Conservation (phyloP, 169 alveolate species). For the Eimeria sp. region DNA sequence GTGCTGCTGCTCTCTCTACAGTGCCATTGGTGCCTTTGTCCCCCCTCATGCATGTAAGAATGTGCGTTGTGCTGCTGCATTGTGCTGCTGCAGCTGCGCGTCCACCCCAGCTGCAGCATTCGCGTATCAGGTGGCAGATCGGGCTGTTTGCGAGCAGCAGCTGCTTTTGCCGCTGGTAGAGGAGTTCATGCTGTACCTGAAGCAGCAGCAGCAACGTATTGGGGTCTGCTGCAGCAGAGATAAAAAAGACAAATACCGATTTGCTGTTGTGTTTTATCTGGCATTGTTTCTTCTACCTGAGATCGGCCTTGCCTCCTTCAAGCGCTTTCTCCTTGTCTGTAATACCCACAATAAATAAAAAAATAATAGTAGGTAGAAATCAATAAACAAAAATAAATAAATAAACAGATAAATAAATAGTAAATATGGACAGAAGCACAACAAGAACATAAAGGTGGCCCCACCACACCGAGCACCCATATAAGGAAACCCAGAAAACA, state of each 20-base stretch:
- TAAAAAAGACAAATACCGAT: neutral
- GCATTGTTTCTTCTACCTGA: slow-evolving; percentile 35
- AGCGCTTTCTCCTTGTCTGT: slow-evolving; percentile 26
- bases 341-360: neutral
- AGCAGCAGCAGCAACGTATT: neutral
- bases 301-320: neutral
- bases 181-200: neutral
- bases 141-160: neutral
- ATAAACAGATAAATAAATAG: neutral
- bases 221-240: slow-evolving; percentile 1
- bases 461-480: too few relatives aligned
- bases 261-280: neutral
- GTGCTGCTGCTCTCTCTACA: neutral
- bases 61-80: neutral
- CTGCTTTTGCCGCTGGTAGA: slow-evolving; percentile 43
- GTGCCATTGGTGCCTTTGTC: too few relatives aligned
- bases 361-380: neutral
- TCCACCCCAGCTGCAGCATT: neutral
- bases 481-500: too few relatives aligned
- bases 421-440: neutral
- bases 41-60: too few relatives aligned
- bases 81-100: slow-evolving; percentile 11
- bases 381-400: neutral
- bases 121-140: slow-evolving; percentile 43
- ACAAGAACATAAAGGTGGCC: too few relatives aligned